These are phyloP conservation scores for Sedum album DNA, from an alignment of 164 flowering plant species.

Conservation along the genomic window DNA sequence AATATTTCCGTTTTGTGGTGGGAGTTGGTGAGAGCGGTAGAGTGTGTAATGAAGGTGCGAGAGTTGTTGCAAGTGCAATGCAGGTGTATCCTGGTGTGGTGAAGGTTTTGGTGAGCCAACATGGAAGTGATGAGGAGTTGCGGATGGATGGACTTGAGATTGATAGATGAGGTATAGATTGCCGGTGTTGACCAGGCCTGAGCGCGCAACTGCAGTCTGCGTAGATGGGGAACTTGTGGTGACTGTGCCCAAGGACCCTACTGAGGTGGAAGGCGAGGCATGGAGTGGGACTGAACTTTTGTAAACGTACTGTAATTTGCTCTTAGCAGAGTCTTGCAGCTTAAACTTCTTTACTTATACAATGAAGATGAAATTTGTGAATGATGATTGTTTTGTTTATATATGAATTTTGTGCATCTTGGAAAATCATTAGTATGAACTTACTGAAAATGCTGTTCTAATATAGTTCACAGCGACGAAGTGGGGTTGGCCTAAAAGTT, in stretches of 20 bases:
- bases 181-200: constrained; percentile 58
- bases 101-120: constrained; percentile 54
- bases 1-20: constrained; percentile 39
- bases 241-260: constrained; percentile 63
- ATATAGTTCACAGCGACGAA: no score
- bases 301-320: constrained; percentile 31
- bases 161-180: constrained; percentile 71
- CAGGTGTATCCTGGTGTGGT: constrained; percentile 68
- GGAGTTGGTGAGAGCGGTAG: constrained; percentile 21
- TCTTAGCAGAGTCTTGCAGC: not conserved
- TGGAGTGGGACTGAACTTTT: constrained; percentile 29
- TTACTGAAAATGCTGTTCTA: no score
- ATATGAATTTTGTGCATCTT: no score
- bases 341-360: no score
- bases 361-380: not conserved
- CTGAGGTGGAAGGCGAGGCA: not conserved
- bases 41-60: constrained; percentile 21
- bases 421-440: no score
- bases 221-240: constrained; percentile 66
- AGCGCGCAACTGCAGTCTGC: constrained; percentile 57
- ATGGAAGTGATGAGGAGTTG: constrained; percentile 14
- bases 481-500: no score
- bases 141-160: constrained; percentile 47
- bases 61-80: constrained; percentile 35
- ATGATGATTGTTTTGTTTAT: no score